A percentile compares a stretch with the other conserved stretches of the same genome.
Evolutionary conservation across 2,329 filamentous ascomycete genomes (phyloP).

Genomic region (Fusarium denticulatum): DNA sequence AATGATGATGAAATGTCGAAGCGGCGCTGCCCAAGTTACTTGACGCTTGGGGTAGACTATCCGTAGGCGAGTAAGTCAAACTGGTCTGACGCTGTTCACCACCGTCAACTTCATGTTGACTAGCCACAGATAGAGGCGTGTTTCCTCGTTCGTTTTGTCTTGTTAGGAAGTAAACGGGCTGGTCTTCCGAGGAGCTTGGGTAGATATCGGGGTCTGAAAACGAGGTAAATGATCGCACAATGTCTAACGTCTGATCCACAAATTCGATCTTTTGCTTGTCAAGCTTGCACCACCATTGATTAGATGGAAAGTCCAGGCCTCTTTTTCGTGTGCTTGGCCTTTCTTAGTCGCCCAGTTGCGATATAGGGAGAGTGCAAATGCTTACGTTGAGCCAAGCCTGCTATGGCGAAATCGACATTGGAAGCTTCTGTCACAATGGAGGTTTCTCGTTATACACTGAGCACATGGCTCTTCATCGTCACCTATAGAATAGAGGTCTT

Average conservation of each 20-base stretch:
- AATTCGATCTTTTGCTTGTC: background rate
- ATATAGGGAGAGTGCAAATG: background rate
- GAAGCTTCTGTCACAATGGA: background rate
- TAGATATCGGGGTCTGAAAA: background rate
- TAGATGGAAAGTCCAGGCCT: background rate
- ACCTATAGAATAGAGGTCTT: background rate
- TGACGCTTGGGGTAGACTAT: too few relatives aligned
- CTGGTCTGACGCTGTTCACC: background rate
- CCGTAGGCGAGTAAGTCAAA: background rate
- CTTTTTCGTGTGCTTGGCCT: accelerated
- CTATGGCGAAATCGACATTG: background rate
- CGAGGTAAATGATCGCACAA: background rate
- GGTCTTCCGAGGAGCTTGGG: background rate
- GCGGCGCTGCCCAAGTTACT: too few relatives aligned
- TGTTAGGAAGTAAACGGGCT: background rate
- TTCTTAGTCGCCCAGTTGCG: background rate
- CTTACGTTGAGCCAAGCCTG: background rate
- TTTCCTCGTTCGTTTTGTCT: too few relatives aligned
- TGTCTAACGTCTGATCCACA: background rate
- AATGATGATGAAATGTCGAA: background rate
- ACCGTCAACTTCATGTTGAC: background rate
- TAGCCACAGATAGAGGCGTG: accelerated
- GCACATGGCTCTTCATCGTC: background rate
- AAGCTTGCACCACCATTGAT: background rate
- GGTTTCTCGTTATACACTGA: background rate